Evolutionary conservation across 129 eudicot species (phyloP).

Genomic region (Tagetes erecta): DNA sequence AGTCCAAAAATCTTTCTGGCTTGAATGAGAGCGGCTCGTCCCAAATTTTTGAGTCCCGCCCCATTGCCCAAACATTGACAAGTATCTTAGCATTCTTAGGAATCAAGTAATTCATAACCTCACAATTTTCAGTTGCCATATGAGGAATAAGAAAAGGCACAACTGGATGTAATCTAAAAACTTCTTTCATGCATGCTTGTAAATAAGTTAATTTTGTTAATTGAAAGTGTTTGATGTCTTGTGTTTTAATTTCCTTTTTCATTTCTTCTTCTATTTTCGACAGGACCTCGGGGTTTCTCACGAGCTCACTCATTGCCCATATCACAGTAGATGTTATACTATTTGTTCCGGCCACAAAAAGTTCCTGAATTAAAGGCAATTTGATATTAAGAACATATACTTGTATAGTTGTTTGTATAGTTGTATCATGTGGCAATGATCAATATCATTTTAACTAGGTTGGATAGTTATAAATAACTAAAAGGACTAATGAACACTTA

Average conservation of each 20-base stretch:
- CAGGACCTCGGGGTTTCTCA: background rate
- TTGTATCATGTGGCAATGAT: too few relatives aligned
- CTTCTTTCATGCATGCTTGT: constrained; percentile 2
- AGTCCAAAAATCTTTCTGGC: background rate
- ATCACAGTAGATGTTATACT: background rate
- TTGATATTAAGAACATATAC: too few relatives aligned
- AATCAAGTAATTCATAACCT: background rate
- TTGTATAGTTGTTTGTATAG: too few relatives aligned
- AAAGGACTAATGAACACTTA: background rate
- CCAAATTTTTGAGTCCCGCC: background rate
- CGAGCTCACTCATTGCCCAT: background rate
- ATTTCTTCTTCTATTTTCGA: background rate
- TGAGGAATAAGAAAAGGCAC: constrained; percentile 2
- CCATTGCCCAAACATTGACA: background rate
- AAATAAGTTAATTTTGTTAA: background rate
- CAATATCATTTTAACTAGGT: too few relatives aligned
- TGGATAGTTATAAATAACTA: background rate
- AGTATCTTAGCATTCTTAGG: background rate
- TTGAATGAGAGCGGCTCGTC: constrained; percentile 1
- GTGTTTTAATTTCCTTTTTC: background rate
- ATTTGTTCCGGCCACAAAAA: background rate
- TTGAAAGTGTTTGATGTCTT: background rate
- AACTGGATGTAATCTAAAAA: background rate
- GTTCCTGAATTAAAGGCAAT: background rate
- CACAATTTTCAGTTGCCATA: background rate